Percentiles rank a stretch among this genome's conserved stretches.
Conservation (phyloP, 108 stramenopile genomes). For the Phaeodactylum tricornutum region DNA sequence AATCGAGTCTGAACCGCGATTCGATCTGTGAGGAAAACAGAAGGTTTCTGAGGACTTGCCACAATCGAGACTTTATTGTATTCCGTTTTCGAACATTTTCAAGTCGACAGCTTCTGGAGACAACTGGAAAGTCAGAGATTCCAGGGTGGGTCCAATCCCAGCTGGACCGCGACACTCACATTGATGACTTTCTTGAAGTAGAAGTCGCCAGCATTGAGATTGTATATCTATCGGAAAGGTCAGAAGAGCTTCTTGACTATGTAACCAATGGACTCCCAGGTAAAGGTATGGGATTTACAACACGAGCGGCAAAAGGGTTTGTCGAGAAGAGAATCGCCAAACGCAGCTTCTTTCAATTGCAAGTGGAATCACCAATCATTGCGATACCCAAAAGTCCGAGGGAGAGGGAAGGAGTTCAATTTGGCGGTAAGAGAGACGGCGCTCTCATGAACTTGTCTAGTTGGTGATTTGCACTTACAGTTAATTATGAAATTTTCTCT, state of each 20-base stretch:
- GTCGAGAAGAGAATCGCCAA: slow-evolving; percentile 44
- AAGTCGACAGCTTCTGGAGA: not conserved
- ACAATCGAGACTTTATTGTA: not conserved
- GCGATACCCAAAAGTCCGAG: slow-evolving; percentile 33
- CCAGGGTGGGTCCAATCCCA: slow-evolving; percentile 7
- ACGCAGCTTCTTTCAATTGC: slow-evolving; percentile 41
- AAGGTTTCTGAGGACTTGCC: not conserved
- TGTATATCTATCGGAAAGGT: slow-evolving; percentile 38
- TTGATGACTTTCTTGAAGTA: slow-evolving; percentile 52
- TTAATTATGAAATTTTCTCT: slow-evolving; percentile 1
- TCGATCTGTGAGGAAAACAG: too few species aligned
- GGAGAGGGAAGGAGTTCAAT: slow-evolving; percentile 18
- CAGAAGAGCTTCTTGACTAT: slow-evolving; percentile 61
- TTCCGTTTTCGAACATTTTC: not conserved
- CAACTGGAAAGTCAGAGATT: not conserved
- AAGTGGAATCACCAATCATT: slow-evolving; percentile 33
- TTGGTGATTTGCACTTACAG: not conserved
- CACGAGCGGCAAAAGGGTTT: slow-evolving; percentile 60
- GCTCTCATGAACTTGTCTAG: not conserved
- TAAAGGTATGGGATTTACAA: slow-evolving; percentile 66
- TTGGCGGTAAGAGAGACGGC: not conserved
- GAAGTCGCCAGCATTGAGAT: slow-evolving; percentile 30
- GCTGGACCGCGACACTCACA: not conserved
- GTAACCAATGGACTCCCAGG: slow-evolving; percentile 65
- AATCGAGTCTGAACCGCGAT: too few species aligned